Conservation (phyloP, 2,329 filamentous ascomycete species). For the Penicillium brevicompactum region DNA sequence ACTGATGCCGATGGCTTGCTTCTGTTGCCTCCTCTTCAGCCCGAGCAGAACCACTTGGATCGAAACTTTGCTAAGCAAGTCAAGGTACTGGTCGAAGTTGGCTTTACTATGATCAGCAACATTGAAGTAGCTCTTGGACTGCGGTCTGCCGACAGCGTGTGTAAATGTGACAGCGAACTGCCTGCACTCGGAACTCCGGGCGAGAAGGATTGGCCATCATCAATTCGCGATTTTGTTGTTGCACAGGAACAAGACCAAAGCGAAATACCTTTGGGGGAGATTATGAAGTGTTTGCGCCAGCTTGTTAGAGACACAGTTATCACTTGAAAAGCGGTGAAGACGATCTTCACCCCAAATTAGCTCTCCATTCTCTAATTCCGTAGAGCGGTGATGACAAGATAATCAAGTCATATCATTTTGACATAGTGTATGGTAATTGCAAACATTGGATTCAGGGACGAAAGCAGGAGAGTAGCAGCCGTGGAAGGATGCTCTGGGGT, state of each 20-base stretch:
- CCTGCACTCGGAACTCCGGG: not conserved
- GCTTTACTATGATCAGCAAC: conserved; percentile 12
- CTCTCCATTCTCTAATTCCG: too few relatives aligned
- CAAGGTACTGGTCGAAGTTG: conserved; percentile 13
- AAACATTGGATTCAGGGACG: too few relatives aligned
- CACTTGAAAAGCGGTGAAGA: not conserved
- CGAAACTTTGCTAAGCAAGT: conserved; percentile 11
- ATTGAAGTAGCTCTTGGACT: conserved; percentile 14
- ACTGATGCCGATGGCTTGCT: conserved; percentile 12
- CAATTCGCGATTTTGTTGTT: conserved; percentile 15
- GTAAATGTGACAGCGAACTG: not conserved
- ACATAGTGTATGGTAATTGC: too few relatives aligned
- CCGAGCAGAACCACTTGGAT: conserved; percentile 13
- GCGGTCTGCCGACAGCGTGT: not conserved
- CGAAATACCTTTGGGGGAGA: conserved; percentile 15
- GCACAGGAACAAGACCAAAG: conserved; percentile 10
- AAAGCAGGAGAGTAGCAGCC: too few relatives aligned
- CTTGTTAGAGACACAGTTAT: conserved; percentile 8
- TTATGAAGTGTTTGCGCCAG: conserved; percentile 16
- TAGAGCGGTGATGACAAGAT: too few relatives aligned
- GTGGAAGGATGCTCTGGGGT: too few relatives aligned
- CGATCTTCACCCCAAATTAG: too few relatives aligned
- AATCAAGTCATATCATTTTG: too few relatives aligned
- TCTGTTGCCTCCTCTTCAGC: conserved; percentile 11
- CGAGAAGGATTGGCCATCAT: conserved; percentile 2